A percentile compares a stretch with the other conserved stretches of the same genome.
phyloP scores from a whole-genome alignment of 164 flowering plant genomes.

The Vitis cinerea region DNA sequence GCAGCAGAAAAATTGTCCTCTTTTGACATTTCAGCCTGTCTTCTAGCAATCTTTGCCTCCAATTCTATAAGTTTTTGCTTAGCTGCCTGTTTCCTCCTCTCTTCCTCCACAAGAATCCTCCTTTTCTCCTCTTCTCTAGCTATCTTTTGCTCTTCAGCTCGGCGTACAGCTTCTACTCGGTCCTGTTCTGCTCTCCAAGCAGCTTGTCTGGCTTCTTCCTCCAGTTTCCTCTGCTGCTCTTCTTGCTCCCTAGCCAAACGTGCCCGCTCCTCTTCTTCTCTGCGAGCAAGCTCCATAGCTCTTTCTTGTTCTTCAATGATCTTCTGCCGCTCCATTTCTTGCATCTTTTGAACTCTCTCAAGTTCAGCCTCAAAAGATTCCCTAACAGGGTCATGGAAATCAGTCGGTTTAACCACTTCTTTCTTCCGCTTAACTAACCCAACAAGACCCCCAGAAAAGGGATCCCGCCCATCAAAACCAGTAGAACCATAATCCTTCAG shows the following conservation, averaged over 20 bases:
- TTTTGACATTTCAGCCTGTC: slow-evolving; percentile 53
- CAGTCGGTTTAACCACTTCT: slow-evolving; percentile 56
- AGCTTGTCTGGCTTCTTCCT: slow-evolving; percentile 90
- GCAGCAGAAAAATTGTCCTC: slow-evolving; percentile 26
- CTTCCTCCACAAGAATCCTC: slow-evolving; percentile 77
- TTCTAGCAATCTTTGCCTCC: slow-evolving; percentile 85
- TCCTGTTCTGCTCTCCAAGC: slow-evolving; percentile 96
- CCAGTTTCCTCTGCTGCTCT: slow-evolving; percentile 66
- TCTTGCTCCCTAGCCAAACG: slow-evolving; percentile 73
- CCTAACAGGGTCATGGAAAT: slow-evolving; percentile 91
- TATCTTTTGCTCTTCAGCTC: slow-evolving; percentile 74
- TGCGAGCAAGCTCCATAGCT: slow-evolving; percentile 75
- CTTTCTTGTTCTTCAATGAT: slow-evolving; percentile 82
- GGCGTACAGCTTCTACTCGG: slow-evolving; percentile 52
- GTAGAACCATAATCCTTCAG: slow-evolving; percentile 44
- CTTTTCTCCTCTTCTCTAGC: slow-evolving; percentile 89
- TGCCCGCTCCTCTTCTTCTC: slow-evolving; percentile 89
- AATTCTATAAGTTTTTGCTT: slow-evolving; percentile 85
- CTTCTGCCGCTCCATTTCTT: slow-evolving; percentile 84
- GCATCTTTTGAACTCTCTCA: slow-evolving; percentile 91
- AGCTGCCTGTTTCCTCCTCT: slow-evolving; percentile 96
- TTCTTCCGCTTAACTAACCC: slow-evolving; percentile 82
- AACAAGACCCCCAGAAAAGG: slow-evolving; percentile 53
- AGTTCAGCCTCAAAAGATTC: slow-evolving; percentile 99
- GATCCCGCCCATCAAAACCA: slow-evolving; percentile 66